Conservation (phyloP, 1,284 basidiomycete species). For the Calocybe gambosa region DNA sequence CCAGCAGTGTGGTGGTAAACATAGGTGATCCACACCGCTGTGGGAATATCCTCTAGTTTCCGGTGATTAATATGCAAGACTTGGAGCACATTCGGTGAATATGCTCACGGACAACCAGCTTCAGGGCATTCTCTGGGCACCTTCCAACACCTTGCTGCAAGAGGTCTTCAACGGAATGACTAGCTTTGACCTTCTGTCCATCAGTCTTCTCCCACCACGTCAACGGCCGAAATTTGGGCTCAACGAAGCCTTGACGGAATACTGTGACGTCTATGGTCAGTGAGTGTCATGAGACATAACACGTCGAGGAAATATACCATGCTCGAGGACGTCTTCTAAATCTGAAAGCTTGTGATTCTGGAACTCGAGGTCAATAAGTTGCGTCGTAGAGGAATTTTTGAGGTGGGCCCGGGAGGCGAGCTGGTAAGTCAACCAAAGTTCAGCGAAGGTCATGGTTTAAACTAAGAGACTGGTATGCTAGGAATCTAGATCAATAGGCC, state of each 20-base stretch:
- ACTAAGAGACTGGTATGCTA: background rate
- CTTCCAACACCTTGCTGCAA: conserved; percentile 33
- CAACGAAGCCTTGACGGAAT: conserved; percentile 40
- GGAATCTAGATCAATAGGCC: background rate
- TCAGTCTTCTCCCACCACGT: conserved; percentile 39
- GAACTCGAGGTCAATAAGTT: conserved; percentile 41
- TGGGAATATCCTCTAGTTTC: conserved; percentile 31
- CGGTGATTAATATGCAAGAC: background rate
- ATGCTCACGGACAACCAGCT: conserved; percentile 36
- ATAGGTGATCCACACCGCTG: conserved; percentile 39
- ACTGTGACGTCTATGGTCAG: conserved; percentile 21
- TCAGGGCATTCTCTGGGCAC: conserved; percentile 35
- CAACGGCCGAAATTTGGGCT: conserved; percentile 33
- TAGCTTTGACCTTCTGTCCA: conserved; percentile 29
- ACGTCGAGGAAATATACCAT: conserved; percentile 20
- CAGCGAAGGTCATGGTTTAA: conserved; percentile 23
- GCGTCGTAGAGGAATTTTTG: conserved; percentile 30
- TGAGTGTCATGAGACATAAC: conserved; percentile 11
- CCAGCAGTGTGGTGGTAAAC: conserved; percentile 27
- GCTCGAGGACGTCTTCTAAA: conserved; percentile 43
- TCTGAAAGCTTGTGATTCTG: conserved; percentile 32
- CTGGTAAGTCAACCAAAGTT: conserved; percentile 43
- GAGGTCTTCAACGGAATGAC: conserved; percentile 32
- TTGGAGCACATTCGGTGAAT: background rate
- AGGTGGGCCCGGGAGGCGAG: conserved; percentile 35